Evolutionary conservation across 768 basidiomycete genomes (phyloP).

Genomic region (Tricholoma terreum): DNA sequence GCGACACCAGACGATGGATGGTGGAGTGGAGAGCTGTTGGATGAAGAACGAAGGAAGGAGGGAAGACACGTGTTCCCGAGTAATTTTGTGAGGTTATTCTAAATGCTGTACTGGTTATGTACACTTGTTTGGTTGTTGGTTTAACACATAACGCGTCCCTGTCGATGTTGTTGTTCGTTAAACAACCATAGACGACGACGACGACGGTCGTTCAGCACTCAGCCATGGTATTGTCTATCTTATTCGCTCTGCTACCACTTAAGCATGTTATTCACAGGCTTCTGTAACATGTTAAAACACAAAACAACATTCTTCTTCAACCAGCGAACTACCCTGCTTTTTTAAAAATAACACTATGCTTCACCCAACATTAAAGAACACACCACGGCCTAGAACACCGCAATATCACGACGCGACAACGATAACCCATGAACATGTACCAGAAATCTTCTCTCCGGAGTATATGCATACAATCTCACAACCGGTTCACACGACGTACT

Average conservation of each 20-base stretch:
- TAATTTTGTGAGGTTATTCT: conserved; percentile 83
- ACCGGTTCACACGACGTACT: not conserved
- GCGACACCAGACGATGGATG: conserved; percentile 94
- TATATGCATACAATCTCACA: not conserved
- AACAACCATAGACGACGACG: not conserved
- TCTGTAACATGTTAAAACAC: not conserved
- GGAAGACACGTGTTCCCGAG: conserved; percentile 83
- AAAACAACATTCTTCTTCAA: not conserved
- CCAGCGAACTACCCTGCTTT: not conserved
- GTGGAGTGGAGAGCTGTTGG: conserved; percentile 91
- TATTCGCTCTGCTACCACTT: no score
- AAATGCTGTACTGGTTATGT: conserved; percentile 7
- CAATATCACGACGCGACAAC: not conserved
- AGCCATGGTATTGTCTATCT: not conserved
- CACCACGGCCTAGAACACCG: not conserved
- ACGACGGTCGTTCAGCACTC: not conserved
- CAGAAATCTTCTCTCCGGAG: not conserved
- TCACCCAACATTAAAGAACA: not conserved
- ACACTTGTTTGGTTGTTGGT: no score
- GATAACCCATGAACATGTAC: not conserved
- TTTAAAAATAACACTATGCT: not conserved
- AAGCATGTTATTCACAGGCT: not conserved
- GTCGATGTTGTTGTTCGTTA: not conserved
- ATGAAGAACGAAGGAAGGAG: conserved; percentile 64
- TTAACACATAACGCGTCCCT: not conserved